These are phyloP conservation scores for Ceratocystis eucalypticola DNA, from an alignment of 2,329 filamentous ascomycete species.

Conservation along the genomic window DNA sequence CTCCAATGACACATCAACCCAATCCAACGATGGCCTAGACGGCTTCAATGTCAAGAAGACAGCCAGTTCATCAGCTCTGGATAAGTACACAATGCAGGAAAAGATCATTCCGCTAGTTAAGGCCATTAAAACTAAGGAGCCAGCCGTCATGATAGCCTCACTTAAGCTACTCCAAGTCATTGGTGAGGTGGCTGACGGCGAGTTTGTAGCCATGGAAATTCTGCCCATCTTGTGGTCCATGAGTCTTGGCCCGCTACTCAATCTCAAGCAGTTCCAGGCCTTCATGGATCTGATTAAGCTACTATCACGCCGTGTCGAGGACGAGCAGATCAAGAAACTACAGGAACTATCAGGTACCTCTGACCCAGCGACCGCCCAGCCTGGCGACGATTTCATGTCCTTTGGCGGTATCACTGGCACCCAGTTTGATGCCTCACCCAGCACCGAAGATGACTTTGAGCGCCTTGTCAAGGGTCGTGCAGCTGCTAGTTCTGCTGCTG, in stretches of 20 bases:
- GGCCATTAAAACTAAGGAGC: constrained; percentile 94
- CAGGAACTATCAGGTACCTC: constrained; percentile 61
- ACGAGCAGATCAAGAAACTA: constrained; percentile 77
- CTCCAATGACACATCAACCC: constrained; percentile 35
- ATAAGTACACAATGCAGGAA: constrained; percentile 97
- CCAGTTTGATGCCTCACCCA: constrained; percentile 41
- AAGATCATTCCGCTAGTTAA: constrained; percentile 86
- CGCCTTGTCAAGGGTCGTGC: constrained; percentile 63
- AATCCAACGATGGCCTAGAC: constrained; percentile 57
- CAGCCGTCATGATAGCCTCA: constrained; percentile 90
- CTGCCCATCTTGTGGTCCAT: constrained; percentile 85
- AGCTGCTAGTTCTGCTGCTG: constrained; percentile 23
- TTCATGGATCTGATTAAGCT: constrained; percentile 84
- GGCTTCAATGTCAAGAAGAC: constrained; percentile 47
- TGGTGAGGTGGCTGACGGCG: constrained; percentile 66
- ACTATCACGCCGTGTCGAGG: constrained; percentile 67
- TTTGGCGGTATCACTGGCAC: constrained; percentile 55
- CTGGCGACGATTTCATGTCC: constrained; percentile 54
- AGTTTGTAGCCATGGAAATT: constrained; percentile 85
- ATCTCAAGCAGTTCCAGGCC: constrained; percentile 72
- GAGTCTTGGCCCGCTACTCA: constrained; percentile 76
- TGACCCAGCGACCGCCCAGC: constrained; percentile 35
- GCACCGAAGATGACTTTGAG: constrained; percentile 66
- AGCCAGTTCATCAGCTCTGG: constrained; percentile 64
- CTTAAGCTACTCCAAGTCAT: constrained; percentile 75